phyloP scores from a whole-genome alignment of 2,329 filamentous ascomycete species.

The Coniochaeta prunicola region DNA sequence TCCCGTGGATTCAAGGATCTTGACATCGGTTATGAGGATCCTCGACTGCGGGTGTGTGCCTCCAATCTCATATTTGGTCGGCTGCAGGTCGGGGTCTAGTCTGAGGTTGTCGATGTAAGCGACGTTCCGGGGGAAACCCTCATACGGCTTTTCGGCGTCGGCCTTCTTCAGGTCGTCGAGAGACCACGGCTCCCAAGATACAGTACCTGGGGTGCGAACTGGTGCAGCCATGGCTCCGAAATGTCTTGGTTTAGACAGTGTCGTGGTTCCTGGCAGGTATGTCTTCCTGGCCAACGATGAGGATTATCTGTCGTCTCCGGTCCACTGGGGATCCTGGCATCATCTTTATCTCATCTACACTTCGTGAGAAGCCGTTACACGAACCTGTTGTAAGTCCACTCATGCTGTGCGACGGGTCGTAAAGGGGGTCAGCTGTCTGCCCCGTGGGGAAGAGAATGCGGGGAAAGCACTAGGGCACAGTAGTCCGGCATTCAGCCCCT shows the following conservation, averaged over 20 bases:
- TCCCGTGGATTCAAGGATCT: slow-evolving; percentile 24
- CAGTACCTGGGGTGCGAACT: neutral
- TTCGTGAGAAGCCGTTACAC: neutral
- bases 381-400: neutral
- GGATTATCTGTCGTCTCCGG: neutral
- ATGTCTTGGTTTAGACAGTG: neutral
- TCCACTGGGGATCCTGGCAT: neutral
- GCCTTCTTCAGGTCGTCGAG: neutral
- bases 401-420: neutral
- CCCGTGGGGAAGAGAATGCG: neutral
- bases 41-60: slow-evolving; percentile 8
- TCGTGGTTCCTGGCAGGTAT: neutral
- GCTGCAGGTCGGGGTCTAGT: slow-evolving; percentile 5
- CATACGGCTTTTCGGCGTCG: neutral
- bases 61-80: slow-evolving; percentile 6
- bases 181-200: slow-evolving; percentile 1
- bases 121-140: slow-evolving; percentile 3
- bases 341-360: neutral
- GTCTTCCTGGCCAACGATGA: neutral
- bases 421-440: neutral
- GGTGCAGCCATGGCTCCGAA: neutral
- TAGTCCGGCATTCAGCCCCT: neutral
- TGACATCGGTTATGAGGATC: slow-evolving; percentile 21
- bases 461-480: neutral
- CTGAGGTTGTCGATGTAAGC: slow-evolving; percentile 4